Evolutionary conservation across 176 grass and related monocot genomes (phyloP).

Genomic region (Musa schizocarpa): DNA sequence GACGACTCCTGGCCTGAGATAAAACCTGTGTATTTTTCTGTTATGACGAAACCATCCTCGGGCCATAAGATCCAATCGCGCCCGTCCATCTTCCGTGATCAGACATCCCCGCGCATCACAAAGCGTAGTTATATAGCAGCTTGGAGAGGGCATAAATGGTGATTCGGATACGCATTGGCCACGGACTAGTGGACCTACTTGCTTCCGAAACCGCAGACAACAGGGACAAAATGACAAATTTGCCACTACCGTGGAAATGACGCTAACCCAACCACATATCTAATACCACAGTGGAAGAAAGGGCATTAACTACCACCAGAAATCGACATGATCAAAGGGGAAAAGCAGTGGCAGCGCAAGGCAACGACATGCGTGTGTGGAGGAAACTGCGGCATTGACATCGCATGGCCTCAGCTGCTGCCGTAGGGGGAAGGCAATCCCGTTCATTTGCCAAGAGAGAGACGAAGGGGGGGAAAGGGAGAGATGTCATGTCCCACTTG

Average conservation of each 20-base stretch:
- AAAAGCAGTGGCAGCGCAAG: not conserved
- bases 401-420: not conserved
- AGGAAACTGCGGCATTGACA: not conserved
- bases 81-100: too few relatives aligned
- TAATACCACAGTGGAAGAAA: too few relatives aligned
- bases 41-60: too few relatives aligned
- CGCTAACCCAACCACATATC: too few relatives aligned
- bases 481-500: slow-evolving; percentile 5
- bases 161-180: not conserved
- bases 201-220: not conserved
- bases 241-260: not conserved
- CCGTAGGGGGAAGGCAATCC: slow-evolving; percentile 11
- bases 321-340: not conserved
- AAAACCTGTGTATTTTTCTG: too few relatives aligned
- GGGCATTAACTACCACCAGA: too few relatives aligned
- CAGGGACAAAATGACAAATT: not conserved
- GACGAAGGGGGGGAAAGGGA: not conserved
- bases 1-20: too few relatives aligned
- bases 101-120: too few relatives aligned
- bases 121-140: too few relatives aligned
- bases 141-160: not conserved
- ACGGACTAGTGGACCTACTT: not conserved
- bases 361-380: not conserved
- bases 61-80: too few relatives aligned
- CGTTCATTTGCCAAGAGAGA: not conserved